Conservation (phyloP, 495 filamentous ascomycete genomes). For the Apiosordaria backusii region DNA sequence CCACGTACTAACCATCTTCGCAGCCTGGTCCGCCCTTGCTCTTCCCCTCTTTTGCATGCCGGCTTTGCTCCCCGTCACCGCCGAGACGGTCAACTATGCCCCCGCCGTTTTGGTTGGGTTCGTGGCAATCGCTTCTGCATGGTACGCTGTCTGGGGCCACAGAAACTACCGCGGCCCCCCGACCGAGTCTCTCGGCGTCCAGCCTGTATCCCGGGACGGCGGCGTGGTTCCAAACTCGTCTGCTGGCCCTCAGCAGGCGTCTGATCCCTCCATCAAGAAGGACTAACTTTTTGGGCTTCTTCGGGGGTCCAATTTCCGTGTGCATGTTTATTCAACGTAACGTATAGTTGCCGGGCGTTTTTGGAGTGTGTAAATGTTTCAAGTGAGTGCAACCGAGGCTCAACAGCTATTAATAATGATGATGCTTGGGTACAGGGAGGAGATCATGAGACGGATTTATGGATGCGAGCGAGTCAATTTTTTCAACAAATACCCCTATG, state of each 20-base stretch:
- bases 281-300: conserved; percentile 14
- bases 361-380: neutral
- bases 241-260: neutral
- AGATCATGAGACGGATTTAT: neutral
- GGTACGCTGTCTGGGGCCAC: conserved; percentile 55
- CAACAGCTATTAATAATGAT: neutral
- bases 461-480: conserved; percentile 4
- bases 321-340: conserved; percentile 12
- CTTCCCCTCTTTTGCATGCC: conserved; percentile 66
- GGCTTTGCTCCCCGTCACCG: conserved; percentile 55
- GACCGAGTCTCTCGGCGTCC: conserved; percentile 22
- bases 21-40: conserved; percentile 60
- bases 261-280: conserved; percentile 1
- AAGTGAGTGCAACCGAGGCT: neutral
- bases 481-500: conserved; percentile 9
- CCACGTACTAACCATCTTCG: conserved; percentile 1
- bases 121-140: conserved; percentile 44
- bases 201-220: neutral
- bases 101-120: conserved; percentile 61
- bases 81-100: conserved; percentile 60
- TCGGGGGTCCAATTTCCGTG: neutral
- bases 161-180: conserved; percentile 69
- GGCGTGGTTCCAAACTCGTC: neutral
- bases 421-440: neutral
- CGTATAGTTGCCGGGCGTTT: conserved; percentile 2